Percentiles rank a stretch among this genome's conserved stretches.
These are phyloP conservation scores for Wallemia ichthyophaga DNA, from an alignment of 1,284 basidiomycete species.

Conservation along the genomic window DNA sequence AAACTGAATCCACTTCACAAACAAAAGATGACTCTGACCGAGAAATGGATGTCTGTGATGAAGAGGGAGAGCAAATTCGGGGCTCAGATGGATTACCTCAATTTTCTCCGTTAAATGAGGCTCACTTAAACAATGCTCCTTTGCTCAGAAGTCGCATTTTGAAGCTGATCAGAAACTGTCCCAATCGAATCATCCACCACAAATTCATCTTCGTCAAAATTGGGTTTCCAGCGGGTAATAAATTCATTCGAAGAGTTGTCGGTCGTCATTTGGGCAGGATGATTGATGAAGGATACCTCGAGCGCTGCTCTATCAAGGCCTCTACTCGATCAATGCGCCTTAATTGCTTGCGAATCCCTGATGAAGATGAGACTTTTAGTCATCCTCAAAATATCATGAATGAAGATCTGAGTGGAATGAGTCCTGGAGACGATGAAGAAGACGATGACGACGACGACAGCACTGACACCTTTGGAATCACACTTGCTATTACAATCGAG, in stretches of 20 bases:
- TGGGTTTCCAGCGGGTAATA: not conserved
- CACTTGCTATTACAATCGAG: not conserved
- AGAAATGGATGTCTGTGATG: not conserved
- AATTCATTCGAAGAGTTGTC: not conserved
- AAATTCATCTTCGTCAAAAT: not conserved
- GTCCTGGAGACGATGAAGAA: not conserved
- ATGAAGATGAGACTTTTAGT: not conserved
- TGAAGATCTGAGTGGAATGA: not conserved
- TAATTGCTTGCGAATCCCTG: not conserved
- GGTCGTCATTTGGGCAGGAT: not conserved
- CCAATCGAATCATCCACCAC: not conserved
- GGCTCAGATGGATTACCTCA: not conserved
- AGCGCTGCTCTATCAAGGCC: not conserved
- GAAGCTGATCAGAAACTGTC: not conserved
- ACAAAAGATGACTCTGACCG: not conserved
- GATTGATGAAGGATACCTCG: not conserved
- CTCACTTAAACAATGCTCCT: not conserved
- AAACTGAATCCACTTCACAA: not conserved
- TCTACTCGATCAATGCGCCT: not conserved
- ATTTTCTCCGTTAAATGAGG: not conserved
- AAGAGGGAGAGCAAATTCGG: not conserved
- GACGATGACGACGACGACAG: not conserved
- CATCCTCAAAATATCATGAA: not conserved
- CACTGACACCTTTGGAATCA: not conserved
- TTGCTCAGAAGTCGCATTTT: not conserved